A percentile compares a stretch with the other conserved stretches of the same genome.
Evolutionary conservation across 2,329 filamentous ascomycete genomes (phyloP).

Genomic region (Diaporthe amygdali): DNA sequence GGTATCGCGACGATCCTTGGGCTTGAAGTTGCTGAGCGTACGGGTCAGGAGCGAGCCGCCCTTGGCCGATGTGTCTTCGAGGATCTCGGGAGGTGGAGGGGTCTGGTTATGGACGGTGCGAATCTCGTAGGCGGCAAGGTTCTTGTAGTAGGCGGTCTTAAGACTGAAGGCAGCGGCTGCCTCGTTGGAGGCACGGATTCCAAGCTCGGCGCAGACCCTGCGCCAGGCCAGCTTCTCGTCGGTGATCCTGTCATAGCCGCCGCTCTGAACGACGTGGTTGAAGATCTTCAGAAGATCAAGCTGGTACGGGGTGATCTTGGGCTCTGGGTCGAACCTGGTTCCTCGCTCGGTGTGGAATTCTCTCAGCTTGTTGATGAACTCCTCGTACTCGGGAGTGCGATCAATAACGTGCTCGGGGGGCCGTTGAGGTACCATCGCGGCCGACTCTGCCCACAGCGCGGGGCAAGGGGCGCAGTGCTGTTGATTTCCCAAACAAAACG

Average conservation of each 20-base stretch:
- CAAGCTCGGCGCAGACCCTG: conserved; percentile 76
- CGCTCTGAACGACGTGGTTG: conserved; percentile 75
- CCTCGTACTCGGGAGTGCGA: conserved; percentile 73
- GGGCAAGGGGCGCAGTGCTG: neutral
- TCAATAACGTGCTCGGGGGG: conserved; percentile 51
- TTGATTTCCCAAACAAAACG: neutral
- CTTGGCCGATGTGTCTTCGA: conserved; percentile 87
- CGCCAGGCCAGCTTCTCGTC: conserved; percentile 88
- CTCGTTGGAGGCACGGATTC: conserved; percentile 75
- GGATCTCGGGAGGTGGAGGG: conserved; percentile 84
- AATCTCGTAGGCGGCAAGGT: conserved; percentile 87
- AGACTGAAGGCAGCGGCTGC: conserved; percentile 85
- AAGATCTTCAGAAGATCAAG: conserved; percentile 82
- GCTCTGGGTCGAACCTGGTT: conserved; percentile 78
- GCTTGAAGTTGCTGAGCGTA: conserved; percentile 76
- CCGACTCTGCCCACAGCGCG: conserved; percentile 1
- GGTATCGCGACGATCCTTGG: conserved; percentile 49
- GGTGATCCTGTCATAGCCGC: conserved; percentile 86
- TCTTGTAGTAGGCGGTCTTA: conserved; percentile 90
- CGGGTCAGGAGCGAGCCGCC: conserved; percentile 80
- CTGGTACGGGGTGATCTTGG: conserved; percentile 77
- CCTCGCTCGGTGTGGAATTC: conserved; percentile 81
- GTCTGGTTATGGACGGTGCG: conserved; percentile 77
- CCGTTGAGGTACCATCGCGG: conserved; percentile 40
- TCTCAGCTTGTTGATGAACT: conserved; percentile 76